Evolutionary conservation across 2,329 filamentous ascomycete species (phyloP).

Genomic region (Stemphylium lycopersici): DNA sequence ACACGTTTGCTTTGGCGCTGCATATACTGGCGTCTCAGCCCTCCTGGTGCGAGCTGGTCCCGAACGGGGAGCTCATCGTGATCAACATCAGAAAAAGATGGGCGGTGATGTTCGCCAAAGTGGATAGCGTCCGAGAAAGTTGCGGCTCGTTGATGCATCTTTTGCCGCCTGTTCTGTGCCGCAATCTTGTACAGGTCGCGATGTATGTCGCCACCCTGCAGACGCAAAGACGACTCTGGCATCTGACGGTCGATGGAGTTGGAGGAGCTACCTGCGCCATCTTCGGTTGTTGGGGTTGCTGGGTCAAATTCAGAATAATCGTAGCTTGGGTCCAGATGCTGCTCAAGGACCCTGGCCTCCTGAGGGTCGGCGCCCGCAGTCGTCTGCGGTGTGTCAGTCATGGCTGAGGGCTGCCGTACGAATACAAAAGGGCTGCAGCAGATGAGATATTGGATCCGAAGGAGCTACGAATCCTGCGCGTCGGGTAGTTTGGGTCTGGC

Average conservation of each 20-base stretch:
- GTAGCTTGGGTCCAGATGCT: conserved; percentile 49
- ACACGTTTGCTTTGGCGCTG: conserved; percentile 50
- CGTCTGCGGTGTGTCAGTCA: conserved; percentile 39
- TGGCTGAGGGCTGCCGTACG: conserved; percentile 10
- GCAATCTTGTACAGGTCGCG: conserved; percentile 78
- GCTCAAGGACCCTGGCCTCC: conserved; percentile 49
- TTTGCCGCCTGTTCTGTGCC: conserved; percentile 57
- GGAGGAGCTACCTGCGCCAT: conserved; percentile 33
- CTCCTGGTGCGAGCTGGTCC: conserved; percentile 58
- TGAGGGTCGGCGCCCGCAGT: conserved; percentile 36
- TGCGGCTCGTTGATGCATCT: conserved; percentile 62
- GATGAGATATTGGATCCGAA: not conserved
- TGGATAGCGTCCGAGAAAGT: conserved; percentile 67
- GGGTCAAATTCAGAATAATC: conserved; percentile 53
- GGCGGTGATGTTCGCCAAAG: conserved; percentile 20
- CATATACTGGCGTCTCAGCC: conserved; percentile 61
- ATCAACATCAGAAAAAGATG: conserved; percentile 32
- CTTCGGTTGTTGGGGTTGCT: conserved; percentile 28
- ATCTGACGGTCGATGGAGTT: conserved; percentile 24
- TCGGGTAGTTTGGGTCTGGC: conserved; percentile 18
- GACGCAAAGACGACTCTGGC: conserved; percentile 69
- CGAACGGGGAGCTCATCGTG: conserved; percentile 50
- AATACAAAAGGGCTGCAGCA: not conserved
- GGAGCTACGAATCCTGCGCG: conserved; percentile 4
- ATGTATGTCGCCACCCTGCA: conserved; percentile 80